Evolutionary conservation across 2,329 filamentous ascomycete species (phyloP).

Genomic region (Diaporthe humulicola): DNA sequence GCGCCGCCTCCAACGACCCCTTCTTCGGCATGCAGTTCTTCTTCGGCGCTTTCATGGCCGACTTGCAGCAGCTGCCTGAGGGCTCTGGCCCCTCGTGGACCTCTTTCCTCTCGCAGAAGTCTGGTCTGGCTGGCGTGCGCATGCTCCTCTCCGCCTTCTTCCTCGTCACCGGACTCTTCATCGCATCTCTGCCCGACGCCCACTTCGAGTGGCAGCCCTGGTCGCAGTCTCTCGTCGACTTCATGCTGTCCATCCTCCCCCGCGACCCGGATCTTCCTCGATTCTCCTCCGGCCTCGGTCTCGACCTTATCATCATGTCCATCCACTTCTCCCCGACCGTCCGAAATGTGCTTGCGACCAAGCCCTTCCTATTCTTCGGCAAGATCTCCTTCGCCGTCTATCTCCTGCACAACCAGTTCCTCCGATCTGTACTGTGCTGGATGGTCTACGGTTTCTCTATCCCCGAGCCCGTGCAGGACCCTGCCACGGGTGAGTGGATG

Average conservation of each 20-base stretch:
- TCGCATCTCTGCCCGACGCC: slow-evolving; percentile 39
- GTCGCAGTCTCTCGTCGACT: slow-evolving; percentile 38
- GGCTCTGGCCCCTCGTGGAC: slow-evolving; percentile 35
- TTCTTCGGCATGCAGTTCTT: slow-evolving; percentile 42
- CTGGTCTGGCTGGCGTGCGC: slow-evolving; percentile 37
- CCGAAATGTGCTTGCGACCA: slow-evolving; percentile 37
- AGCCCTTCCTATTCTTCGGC: slow-evolving; percentile 40
- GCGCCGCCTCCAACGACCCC: slow-evolving; percentile 39
- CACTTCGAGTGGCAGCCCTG: slow-evolving; percentile 40
- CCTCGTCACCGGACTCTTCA: slow-evolving; percentile 37
- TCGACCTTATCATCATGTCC: slow-evolving; percentile 39
- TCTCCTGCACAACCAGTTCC: slow-evolving; percentile 41
- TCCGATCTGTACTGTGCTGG: slow-evolving; percentile 40
- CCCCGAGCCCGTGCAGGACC: slow-evolving; percentile 38
- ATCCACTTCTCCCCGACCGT: slow-evolving; percentile 39
- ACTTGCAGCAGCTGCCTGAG: slow-evolving; percentile 36
- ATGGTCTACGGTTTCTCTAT: slow-evolving; percentile 39
- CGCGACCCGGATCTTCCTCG: slow-evolving; percentile 39
- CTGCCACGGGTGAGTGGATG: slow-evolving; percentile 36
- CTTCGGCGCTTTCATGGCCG: slow-evolving; percentile 41
- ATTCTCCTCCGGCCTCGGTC: slow-evolving; percentile 40
- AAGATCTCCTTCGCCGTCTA: slow-evolving; percentile 40
- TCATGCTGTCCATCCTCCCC: slow-evolving; percentile 37
- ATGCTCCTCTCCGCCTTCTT: slow-evolving; percentile 37
- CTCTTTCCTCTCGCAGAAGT: slow-evolving; percentile 36